Evolutionary conservation across 2,329 filamentous ascomycete species (phyloP).

Genomic region (Xylariaceae sp.): DNA sequence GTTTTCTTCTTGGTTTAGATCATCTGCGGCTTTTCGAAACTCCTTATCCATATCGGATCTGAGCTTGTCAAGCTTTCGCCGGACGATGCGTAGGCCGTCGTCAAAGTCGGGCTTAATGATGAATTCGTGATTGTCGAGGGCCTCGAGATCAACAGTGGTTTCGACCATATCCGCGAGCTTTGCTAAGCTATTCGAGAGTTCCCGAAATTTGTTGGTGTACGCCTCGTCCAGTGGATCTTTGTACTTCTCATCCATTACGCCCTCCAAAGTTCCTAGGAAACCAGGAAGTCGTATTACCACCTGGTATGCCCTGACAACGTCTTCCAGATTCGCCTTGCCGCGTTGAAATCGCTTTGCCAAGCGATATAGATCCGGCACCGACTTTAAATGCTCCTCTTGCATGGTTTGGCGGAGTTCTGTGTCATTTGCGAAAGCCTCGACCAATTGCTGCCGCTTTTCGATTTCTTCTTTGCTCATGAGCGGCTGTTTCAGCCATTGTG

Average conservation of each 20-base stretch:
- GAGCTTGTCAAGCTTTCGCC: conserved; percentile 85
- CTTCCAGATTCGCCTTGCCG: conserved; percentile 87
- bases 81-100: conserved; percentile 82
- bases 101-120: conserved; percentile 99
- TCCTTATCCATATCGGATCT: conserved; percentile 82
- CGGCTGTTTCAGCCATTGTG: conserved; percentile 97
- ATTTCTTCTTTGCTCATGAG: conserved; percentile 91
- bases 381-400: conserved; percentile 92
- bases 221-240: conserved; percentile 82
- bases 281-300: conserved; percentile 89
- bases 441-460: conserved; percentile 86
- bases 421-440: conserved; percentile 91
- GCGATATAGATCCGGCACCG: conserved; percentile 91
- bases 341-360: conserved; percentile 94
- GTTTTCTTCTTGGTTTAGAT: conserved; percentile 89
- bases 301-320: conserved; percentile 94
- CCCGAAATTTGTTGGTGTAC: conserved; percentile 82
- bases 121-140: conserved; percentile 95
- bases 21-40: conserved; percentile 73
- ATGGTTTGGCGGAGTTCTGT: conserved; percentile 93
- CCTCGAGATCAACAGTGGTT: conserved; percentile 93
- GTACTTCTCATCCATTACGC: conserved; percentile 94
- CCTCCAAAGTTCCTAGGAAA: conserved; percentile 86
- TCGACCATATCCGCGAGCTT: conserved; percentile 98
- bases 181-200: conserved; percentile 75